Base-by-base conservation (phyloP, 2,329 filamentous ascomycete species). In the Cladobotryum protrusum region DNA sequence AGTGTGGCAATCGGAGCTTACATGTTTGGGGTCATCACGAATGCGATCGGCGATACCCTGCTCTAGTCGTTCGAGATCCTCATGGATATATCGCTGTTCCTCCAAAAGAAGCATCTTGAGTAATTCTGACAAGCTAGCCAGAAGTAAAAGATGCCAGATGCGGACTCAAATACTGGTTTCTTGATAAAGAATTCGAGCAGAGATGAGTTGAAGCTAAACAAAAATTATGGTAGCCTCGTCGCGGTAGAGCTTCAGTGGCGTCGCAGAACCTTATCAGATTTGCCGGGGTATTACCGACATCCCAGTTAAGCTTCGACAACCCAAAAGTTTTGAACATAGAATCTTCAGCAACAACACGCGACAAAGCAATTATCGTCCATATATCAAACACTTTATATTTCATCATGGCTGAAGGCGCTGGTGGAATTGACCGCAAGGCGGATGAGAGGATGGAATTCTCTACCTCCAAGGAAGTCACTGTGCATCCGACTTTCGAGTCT, bases 371-470 rank as follows among this genome's bases (percentile, higher is more conserved):
- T 41, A 39, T 47, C 49, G 43, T 15, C 49, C 24, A 33, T 37
- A 17, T 29, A 29, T 35, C 15, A 37, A 49, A 8, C 34, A 35
- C 45, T 20, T 17, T 32, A 33, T 13, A 47, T 45, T 48, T 52
- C 63, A 87, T 56, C 61, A 99, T 97, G 93, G 89, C 91, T 57
- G 92, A 97, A 71, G 84, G 80, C 59, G 86, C 67, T 53, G 74
- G 73, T 58, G 79, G 79, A 56, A 83, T 97, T 67, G 92, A 99
- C 72, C 86, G 89, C 73, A 91, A 91, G 74, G 84, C 85, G 57
- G 93, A 97, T 70, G 91, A 96, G 78, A 85, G 89, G 71, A 95
- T 97, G 85, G 92, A 97, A 76, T 97, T 99, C 71, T 87, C 86
- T 58, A 99, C 93, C 68, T 96, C 92, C 56, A 96, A 96, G 74